Evolutionary conservation across 345 rosid species (phyloP), one percentile per base, ranked within the genome.

Genomic region (Viola odorata): DNA sequence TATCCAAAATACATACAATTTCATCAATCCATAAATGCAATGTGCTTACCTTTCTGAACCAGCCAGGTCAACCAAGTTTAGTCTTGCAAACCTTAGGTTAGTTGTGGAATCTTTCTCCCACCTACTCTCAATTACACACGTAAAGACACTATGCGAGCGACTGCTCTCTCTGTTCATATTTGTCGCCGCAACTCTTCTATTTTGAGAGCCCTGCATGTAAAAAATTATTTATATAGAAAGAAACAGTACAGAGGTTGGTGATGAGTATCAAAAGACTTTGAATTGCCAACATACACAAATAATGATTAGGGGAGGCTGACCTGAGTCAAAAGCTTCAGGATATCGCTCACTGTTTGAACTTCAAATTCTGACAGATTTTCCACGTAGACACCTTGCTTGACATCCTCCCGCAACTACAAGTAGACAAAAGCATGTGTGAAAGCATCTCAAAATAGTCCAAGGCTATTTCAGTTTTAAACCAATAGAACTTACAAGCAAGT

Each of bases 161-260:
- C 99, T 94, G 79, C 99, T 94, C 68, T 94, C 97, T 71, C 96
- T 81, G 42, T 94, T 94, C 99, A 87, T 94, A 73, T 90, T 86
- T 56, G 97, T 94, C 50, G 99, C 88, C 50, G 90, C 96, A 64
- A 94, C 96, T 84, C 75, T 90, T 64, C 99, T 78, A 77, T 88
- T 89, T 75, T 83, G 64, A 52, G 97, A 84, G 60, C 96, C 95
- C 97, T 94, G 7, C 63, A 66, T 48, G 32, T 42, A 55, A n/a
- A n/a, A 48, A 38, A 39, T 5, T 52, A 32, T 13, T 49, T 0
- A 40, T 12, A 13, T 39, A 45, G 13, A 6, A 23, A 23, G 32
- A 23, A 23, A 23, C 32, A 23, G 32, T 23, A 23, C 32, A 23
- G 32, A 23, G 32, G 32, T 23, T 23, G 32, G 36, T 9, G 41